Evolutionary conservation across 2,329 filamentous ascomycete species (phyloP), one percentile per base, ranked within the genome.

Genomic region (Coniochaeta hoffmannii): DNA sequence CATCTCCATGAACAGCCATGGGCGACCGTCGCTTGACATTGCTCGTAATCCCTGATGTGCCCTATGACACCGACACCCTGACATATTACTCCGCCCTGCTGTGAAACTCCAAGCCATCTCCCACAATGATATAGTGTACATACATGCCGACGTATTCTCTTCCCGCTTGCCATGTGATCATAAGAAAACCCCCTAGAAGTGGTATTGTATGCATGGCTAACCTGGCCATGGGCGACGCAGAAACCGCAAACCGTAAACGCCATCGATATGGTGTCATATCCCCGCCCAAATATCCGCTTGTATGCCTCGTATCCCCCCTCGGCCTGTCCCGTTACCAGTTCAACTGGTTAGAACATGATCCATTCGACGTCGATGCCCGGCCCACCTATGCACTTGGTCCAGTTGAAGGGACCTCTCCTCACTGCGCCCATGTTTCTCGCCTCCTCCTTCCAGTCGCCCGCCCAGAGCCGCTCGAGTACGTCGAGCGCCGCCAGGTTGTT

Each of bases 401-500:
- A 83, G 69, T 77, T 79, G 65, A 83, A 83, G 8, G 79, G 79
- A 41, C 78, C 77, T 52, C 75, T 71, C 55, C 72, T 69, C 55
- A 66, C 57, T 53, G 60, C 58, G 55, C 66, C 68, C 50, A 68
- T 69, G 53, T 72, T 64, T 63, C 71, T 70, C 52, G 64, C 69
- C 28, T 72, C 69, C 44, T 72, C 71, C 56, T 71, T 65, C 61
- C 66, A 70, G 52, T 83, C 79, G 52, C 78, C 80, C 12, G 77
- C 76, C 92, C 93, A 97, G 15, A 96, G 80, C 64, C 86, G 85
- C 75, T 97, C 92, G 41, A 97, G 73, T 4, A 96, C 84, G 64
- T 94, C 89, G 26, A 97, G 78, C 8, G 89, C 90, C 7, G 88
- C 88, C 38, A 95, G 79, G 68, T 96, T 97, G 72, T 96, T 97